Percentiles rank a stretch among this genome's conserved stretches.
Evolutionary conservation across 192 early-diverging fungal species (phyloP).

Genomic region (Jimgerdemannia flammicorona): DNA sequence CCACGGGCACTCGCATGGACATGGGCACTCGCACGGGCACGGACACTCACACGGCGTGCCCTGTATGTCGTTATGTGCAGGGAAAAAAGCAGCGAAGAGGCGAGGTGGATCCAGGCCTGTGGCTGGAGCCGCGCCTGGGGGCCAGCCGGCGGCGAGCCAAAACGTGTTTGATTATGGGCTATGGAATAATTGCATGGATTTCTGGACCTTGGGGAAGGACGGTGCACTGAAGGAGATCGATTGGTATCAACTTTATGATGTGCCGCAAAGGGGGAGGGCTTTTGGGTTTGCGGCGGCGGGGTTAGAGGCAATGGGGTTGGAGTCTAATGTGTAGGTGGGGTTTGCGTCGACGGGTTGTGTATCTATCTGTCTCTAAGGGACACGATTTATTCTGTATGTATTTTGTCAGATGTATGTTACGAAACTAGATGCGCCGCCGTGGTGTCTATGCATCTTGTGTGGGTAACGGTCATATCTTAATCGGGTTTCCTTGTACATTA

Average conservation of each 20-base stretch:
- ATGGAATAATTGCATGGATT: slow-evolving; percentile 78
- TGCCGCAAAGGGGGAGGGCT: slow-evolving; percentile 12
- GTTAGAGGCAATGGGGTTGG: too few relatives aligned
- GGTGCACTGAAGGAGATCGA: slow-evolving; percentile 57
- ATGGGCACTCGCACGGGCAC: slow-evolving; percentile 12
- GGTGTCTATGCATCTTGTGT: too few relatives aligned
- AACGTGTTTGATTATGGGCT: slow-evolving; percentile 84
- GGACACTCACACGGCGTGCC: background rate
- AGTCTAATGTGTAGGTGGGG: background rate
- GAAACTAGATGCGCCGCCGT: too few relatives aligned
- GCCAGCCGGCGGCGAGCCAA: slow-evolving; percentile 6
- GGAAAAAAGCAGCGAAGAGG: slow-evolving; percentile 24
- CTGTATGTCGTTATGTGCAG: slow-evolving; percentile 32
- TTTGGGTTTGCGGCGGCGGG: too few relatives aligned
- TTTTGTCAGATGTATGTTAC: too few relatives aligned
- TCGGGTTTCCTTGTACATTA: too few relatives aligned
- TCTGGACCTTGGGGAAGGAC: slow-evolving; percentile 63
- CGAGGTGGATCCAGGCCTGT: slow-evolving; percentile 29
- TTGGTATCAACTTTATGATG: slow-evolving; percentile 55
- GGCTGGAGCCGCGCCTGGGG: slow-evolving; percentile 14
- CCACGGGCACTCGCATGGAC: slow-evolving; percentile 22
- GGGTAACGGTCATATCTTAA: too few relatives aligned
- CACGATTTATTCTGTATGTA: too few relatives aligned
- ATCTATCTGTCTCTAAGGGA: too few relatives aligned
- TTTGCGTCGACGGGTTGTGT: too few relatives aligned